Conservation (phyloP, 2,329 filamentous ascomycete species). For the Fusarium fracticaudum region DNA sequence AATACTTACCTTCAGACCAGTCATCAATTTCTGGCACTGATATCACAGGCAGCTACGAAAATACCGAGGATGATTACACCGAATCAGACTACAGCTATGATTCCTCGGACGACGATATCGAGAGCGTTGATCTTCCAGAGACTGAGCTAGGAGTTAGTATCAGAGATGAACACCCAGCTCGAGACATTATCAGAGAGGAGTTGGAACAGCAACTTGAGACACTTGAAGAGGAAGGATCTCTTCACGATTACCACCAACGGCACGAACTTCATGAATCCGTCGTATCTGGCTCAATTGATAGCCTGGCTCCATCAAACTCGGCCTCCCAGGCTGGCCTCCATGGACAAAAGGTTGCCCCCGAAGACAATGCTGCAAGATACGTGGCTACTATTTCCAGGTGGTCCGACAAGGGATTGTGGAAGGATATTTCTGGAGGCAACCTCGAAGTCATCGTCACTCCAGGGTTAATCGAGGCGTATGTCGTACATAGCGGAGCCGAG, state of each 20-base stretch:
- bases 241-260: constrained; percentile 27
- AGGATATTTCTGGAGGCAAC: constrained; percentile 61
- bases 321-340: constrained; percentile 76
- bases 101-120: constrained; percentile 65
- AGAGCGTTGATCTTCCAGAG: constrained; percentile 68
- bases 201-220: constrained; percentile 50
- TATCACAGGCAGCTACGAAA: constrained; percentile 62
- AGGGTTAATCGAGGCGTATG: constrained; percentile 67
- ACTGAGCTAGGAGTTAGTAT: constrained; percentile 69
- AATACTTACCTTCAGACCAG: constrained; percentile 86
- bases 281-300: constrained; percentile 63
- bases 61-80: constrained; percentile 53
- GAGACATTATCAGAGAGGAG: constrained; percentile 38
- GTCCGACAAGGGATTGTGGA: constrained; percentile 70
- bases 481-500: constrained; percentile 49
- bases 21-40: constrained; percentile 69
- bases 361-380: constrained; percentile 58
- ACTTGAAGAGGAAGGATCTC: constrained; percentile 17
- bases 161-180: constrained; percentile 60
- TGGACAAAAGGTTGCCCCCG: constrained; percentile 53
- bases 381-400: constrained; percentile 69
- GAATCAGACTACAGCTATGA: constrained; percentile 61
- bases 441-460: constrained; percentile 67
- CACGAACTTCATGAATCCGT: constrained; percentile 50
- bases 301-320: constrained; percentile 81